These are phyloP conservation scores for Pterula multifida DNA, from an alignment of 1,284 basidiomycete genomes.

Conservation along the genomic window DNA sequence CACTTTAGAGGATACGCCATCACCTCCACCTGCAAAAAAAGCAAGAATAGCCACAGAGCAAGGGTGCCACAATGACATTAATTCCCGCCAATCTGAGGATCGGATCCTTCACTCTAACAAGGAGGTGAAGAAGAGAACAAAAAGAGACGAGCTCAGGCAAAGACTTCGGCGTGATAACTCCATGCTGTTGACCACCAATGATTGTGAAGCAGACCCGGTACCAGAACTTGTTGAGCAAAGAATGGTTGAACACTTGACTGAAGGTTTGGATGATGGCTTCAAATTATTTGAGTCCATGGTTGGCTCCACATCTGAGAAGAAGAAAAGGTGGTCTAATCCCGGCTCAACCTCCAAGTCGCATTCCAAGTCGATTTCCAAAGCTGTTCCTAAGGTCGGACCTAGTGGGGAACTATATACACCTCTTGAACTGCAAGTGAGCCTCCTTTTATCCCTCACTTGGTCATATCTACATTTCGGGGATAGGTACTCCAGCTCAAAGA, in stretches of 20 bases:
- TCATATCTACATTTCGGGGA: background rate
- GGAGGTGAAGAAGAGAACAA: background rate
- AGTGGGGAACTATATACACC: constrained; percentile 75
- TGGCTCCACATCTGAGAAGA: constrained; percentile 1
- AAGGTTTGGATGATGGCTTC: background rate
- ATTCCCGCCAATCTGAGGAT: no score
- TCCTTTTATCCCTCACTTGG: background rate
- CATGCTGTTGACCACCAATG: background rate
- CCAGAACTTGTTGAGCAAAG: no score
- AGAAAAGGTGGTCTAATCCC: no score
- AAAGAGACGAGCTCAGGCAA: background rate
- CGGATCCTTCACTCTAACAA: background rate
- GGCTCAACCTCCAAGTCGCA: background rate
- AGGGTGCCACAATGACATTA: constrained; percentile 3
- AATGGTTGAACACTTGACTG: no score
- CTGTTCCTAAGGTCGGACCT: constrained; percentile 51
- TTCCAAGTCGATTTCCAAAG: constrained; percentile 12
- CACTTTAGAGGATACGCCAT: constrained; percentile 25
- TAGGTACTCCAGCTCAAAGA: constrained; percentile 62
- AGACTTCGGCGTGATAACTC: background rate
- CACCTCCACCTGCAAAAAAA: constrained; percentile 15
- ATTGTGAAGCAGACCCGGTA: no score
- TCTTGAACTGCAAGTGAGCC: constrained; percentile 64
- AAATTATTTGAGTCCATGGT: background rate
- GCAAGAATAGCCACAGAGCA: constrained; percentile 21